A percentile compares a stretch with the other conserved stretches of the same genome.
Evolutionary conservation across 352 stramenopile species (phyloP).

Genomic region (Blastocystis sp.): DNA sequence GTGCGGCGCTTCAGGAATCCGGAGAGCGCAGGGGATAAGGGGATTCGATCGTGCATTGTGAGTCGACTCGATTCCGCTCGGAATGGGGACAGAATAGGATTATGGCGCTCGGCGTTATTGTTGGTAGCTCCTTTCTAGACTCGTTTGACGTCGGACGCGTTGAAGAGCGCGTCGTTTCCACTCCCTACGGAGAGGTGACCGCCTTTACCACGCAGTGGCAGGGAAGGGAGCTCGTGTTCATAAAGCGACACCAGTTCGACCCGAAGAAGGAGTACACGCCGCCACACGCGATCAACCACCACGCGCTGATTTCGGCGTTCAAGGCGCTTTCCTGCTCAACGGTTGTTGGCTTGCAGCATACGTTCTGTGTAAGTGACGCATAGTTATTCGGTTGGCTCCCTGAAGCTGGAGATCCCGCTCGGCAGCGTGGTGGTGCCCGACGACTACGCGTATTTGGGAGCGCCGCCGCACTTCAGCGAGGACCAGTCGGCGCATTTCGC

Average conservation of each 20-base stretch:
- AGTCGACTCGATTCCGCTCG: too few relatives aligned
- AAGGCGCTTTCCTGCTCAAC: constrained; percentile 16
- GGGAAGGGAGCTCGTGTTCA: too few relatives aligned
- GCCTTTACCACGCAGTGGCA: too few relatives aligned
- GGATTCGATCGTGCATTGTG: not conserved
- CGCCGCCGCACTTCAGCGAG: constrained; percentile 11
- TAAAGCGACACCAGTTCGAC: constrained; percentile 49
- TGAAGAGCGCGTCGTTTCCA: too few relatives aligned
- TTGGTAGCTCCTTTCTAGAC: not conserved
- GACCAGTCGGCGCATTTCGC: constrained; percentile 39
- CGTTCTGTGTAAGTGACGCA: not conserved
- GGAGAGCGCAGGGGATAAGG: not conserved
- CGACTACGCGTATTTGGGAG: constrained; percentile 65
- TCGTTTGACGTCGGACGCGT: not conserved
- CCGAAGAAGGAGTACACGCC: not conserved
- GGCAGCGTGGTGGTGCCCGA: constrained; percentile 58
- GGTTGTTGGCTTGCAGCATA: constrained; percentile 43
- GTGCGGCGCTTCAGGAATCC: not conserved
- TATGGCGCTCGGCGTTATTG: not conserved
- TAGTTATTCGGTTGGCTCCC: constrained; percentile 71
- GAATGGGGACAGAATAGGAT: too few relatives aligned
- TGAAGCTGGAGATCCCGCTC: constrained; percentile 63
- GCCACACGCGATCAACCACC: constrained; percentile 63
- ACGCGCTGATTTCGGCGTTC: constrained; percentile 62
- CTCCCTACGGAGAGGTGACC: too few relatives aligned